Percentiles rank a stretch among this genome's conserved stretches.
phyloP scores from a whole-genome alignment of 331 rosid genomes.

The Erythrophleum ivorense region DNA sequence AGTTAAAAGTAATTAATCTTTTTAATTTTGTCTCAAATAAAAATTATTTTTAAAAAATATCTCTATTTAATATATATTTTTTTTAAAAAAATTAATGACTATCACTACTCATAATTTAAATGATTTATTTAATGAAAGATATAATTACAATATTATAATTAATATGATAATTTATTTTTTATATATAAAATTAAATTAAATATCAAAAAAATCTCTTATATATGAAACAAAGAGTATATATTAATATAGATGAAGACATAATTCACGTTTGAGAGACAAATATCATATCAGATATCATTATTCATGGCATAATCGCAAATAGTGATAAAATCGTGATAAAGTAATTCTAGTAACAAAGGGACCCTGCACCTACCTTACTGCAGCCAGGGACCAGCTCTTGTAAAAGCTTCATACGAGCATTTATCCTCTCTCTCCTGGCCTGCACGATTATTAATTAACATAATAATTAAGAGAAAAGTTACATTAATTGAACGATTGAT shows the following conservation, averaged over 20 bases:
- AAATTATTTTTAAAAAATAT: too few relatives aligned
- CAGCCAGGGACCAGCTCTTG: slow-evolving; percentile 99
- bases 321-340: slow-evolving; percentile 31
- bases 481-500: slow-evolving; percentile 31
- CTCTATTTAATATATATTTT: too few relatives aligned
- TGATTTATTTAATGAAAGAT: too few relatives aligned
- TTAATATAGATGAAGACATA: neutral
- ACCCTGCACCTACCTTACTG: slow-evolving; percentile 65
- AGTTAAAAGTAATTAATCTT: too few relatives aligned
- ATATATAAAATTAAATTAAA: too few relatives aligned
- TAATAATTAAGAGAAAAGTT: neutral
- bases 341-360: neutral
- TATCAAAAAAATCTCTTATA: too few relatives aligned
- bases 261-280: slow-evolving; percentile 60
- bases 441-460: slow-evolving; percentile 33
- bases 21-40: too few relatives aligned
- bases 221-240: too few relatives aligned
- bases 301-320: slow-evolving; percentile 35
- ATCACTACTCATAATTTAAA: too few relatives aligned
- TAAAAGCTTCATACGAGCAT: slow-evolving; percentile 95
- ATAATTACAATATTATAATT: too few relatives aligned
- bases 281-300: neutral
- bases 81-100: too few relatives aligned
- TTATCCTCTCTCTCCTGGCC: slow-evolving; percentile 99
- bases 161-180: too few relatives aligned